These are phyloP conservation scores for Cryptococcus sp. DNA, from an alignment of 1,284 basidiomycete genomes.

Conservation along the genomic window DNA sequence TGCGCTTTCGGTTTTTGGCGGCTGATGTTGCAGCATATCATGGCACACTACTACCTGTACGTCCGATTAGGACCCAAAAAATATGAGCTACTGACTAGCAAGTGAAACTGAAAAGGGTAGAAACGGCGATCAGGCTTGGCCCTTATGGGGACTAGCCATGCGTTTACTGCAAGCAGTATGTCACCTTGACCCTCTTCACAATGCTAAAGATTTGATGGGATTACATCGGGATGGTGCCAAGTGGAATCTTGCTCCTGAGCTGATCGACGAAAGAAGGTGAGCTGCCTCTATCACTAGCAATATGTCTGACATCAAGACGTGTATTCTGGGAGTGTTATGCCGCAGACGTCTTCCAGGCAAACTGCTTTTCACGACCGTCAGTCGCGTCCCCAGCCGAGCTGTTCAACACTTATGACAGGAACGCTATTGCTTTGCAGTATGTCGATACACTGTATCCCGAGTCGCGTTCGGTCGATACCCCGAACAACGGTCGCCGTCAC, in stretches of 20 bases:
- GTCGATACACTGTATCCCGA: slow-evolving; percentile 10
- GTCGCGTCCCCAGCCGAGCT: slow-evolving; percentile 8
- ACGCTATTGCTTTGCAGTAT: slow-evolving; percentile 1
- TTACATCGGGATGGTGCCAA: slow-evolving; percentile 38
- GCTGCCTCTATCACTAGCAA: not conserved
- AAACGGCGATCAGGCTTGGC: slow-evolving; percentile 36
- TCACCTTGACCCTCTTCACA: not conserved
- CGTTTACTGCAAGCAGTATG: slow-evolving; percentile 29
- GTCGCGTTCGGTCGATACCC: no score
- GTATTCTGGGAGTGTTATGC: slow-evolving; percentile 26
- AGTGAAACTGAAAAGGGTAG: slow-evolving; percentile 25
- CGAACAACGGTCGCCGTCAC: no score
- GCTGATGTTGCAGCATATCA: slow-evolving; percentile 15
- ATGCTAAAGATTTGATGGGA: slow-evolving; percentile 22
- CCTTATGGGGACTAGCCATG: slow-evolving; percentile 36
- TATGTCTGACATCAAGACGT: slow-evolving; percentile 6
- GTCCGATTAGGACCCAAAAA: slow-evolving; percentile 1
- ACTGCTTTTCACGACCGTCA: slow-evolving; percentile 26
- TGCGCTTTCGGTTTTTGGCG: slow-evolving; percentile 2
- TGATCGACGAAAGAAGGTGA: slow-evolving; percentile 14
- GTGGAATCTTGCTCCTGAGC: slow-evolving; percentile 33
- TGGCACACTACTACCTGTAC: slow-evolving; percentile 16
- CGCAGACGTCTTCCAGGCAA: slow-evolving; percentile 25
- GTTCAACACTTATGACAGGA: slow-evolving; percentile 13
- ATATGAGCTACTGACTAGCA: not conserved